Conservation (phyloP, 257 asterid genomes). For the Agastache rugosa region DNA sequence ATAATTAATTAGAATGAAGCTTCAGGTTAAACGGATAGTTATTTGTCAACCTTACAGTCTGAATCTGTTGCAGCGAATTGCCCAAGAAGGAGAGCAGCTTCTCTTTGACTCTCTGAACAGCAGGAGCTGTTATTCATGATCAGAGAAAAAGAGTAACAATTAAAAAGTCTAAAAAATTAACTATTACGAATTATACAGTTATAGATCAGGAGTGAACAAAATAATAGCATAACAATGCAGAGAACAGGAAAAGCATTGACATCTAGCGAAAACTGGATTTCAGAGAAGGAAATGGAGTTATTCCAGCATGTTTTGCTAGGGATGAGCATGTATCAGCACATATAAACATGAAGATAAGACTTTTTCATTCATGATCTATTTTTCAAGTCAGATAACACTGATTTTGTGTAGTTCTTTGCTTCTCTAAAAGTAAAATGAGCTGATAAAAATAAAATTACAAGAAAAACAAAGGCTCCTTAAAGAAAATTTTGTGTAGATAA, state of each 20-base stretch:
- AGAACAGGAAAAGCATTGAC: background rate
- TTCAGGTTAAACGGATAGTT: constrained; percentile 23
- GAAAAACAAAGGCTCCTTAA: constrained; percentile 4
- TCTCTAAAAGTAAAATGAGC: background rate
- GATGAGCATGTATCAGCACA: background rate
- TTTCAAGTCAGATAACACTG: background rate
- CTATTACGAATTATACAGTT: background rate
- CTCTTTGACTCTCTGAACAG: constrained; percentile 99
- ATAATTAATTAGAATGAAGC: background rate
- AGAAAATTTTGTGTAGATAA: background rate
- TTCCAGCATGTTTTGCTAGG: background rate
- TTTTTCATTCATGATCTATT: background rate
- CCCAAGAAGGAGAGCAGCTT: constrained; percentile 98
- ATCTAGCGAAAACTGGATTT: background rate
- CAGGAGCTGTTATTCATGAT: constrained; percentile 67
- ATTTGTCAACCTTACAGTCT: constrained; percentile 92
- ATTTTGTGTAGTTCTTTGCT: background rate
- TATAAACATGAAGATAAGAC: background rate
- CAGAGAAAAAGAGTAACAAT: constrained; percentile 20
- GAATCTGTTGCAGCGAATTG: constrained; percentile 99
- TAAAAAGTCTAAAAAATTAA: background rate
- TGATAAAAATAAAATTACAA: background rate
- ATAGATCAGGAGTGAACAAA: constrained; percentile 8
- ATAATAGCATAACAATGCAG: constrained; percentile 9
- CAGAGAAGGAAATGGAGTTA: background rate